Evolutionary conservation across 768 basidiomycete species (phyloP).

Genomic region (Phylloporus rhodoxanthus): DNA sequence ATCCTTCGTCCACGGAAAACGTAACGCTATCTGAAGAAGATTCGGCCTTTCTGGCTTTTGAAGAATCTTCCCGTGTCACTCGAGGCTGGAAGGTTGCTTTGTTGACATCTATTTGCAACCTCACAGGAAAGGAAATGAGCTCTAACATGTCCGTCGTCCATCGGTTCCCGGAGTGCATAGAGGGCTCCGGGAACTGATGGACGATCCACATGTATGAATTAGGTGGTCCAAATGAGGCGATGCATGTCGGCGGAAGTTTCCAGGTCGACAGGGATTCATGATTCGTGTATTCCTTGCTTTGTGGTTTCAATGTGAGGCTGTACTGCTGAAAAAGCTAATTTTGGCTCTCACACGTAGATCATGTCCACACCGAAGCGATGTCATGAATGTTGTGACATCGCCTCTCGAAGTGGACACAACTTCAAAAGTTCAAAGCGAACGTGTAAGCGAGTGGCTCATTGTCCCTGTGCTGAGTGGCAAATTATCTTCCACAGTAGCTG

Average conservation of each 20-base stretch:
- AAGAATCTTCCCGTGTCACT: no score
- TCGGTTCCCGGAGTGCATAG: no score
- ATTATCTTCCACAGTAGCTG: not conserved
- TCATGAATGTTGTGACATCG: not conserved
- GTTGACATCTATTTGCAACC: not conserved
- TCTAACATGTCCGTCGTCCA: no score
- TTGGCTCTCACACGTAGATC: not conserved
- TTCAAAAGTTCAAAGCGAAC: not conserved
- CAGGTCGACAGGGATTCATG: not conserved
- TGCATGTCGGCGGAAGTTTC: not conserved
- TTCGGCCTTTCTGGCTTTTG: no score
- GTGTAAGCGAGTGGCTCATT: not conserved
- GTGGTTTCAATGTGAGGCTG: not conserved
- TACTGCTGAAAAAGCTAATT: not conserved
- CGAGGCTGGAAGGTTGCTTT: not conserved
- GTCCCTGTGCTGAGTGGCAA: not conserved
- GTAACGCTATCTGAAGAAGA: no score
- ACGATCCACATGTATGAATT: not conserved
- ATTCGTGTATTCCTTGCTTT: not conserved
- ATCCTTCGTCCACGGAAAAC: no score
- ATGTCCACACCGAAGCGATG: not conserved
- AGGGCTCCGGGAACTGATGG: not conserved
- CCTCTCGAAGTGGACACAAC: not conserved
- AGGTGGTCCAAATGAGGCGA: not conserved
- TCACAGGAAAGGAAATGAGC: not conserved